Percentiles rank a stretch among this genome's conserved stretches.
Conservation (phyloP, 306 rosid genomes). For the Abrus pulchellus region DNA sequence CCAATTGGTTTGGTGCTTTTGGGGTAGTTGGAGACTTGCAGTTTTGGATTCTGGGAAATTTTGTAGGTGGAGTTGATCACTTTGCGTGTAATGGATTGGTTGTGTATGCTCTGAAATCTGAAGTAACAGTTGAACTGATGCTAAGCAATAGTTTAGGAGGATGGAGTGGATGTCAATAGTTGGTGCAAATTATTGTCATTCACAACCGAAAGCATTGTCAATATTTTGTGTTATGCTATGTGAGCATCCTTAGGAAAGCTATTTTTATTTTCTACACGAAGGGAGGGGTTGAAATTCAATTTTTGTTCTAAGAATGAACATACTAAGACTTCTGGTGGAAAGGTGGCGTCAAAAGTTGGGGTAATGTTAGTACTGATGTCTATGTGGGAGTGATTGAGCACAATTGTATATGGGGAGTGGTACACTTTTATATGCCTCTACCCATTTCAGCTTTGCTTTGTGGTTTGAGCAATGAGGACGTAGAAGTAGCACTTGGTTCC, state of each 20-base stretch:
- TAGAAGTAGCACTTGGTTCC: slow-evolving; percentile 17
- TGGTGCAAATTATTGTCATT: slow-evolving; percentile 30
- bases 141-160: slow-evolving; percentile 19
- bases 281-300: slow-evolving; percentile 22
- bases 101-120: neutral
- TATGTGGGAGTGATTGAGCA: slow-evolving; percentile 31
- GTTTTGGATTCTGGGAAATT: slow-evolving; percentile 38
- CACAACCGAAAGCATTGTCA: slow-evolving; percentile 28
- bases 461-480: slow-evolving; percentile 2
- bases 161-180: slow-evolving; percentile 31
- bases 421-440: slow-evolving; percentile 21
- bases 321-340: slow-evolving; percentile 11
- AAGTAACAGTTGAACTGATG: slow-evolving; percentile 10
- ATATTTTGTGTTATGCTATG: slow-evolving; percentile 8
- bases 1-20: slow-evolving; percentile 21
- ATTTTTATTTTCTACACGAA: slow-evolving; percentile 28
- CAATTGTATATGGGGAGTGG: slow-evolving; percentile 18
- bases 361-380: neutral
- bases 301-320: slow-evolving; percentile 40
- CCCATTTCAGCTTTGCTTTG: slow-evolving; percentile 8
- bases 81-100: slow-evolving; percentile 36
- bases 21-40: slow-evolving; percentile 44
- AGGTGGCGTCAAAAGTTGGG: slow-evolving; percentile 35
- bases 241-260: slow-evolving; percentile 10
- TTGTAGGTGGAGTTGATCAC: slow-evolving; percentile 29